Base-by-base conservation (phyloP, 768 basidiomycete species). In the Tylopilus rubrobrunneus region DNA sequence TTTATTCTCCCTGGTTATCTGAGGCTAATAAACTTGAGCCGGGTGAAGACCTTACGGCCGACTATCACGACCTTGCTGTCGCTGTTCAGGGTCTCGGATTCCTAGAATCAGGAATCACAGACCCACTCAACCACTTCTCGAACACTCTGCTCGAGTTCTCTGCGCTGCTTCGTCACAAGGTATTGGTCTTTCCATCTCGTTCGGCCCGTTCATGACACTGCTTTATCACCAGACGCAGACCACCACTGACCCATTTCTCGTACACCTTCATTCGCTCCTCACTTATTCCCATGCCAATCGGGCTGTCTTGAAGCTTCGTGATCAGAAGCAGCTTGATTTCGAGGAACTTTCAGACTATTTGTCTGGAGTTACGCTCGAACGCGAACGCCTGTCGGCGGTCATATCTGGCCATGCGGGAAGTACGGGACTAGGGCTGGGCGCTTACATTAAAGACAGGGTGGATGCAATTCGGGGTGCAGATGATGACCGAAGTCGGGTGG, bases 241-340 rank as follows among this genome's bases (percentile, higher is more conserved):
- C n/a, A 88, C 89, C 0, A 89, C 87, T 4, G 95, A 97, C 65
- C 94, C 95, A 5, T 88, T 97, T 71, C 83, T 98, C 37, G 73
- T 86, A 28, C 92, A 96, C 65, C 76, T 98, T 1, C 93, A 97
- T 65, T 92, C 94, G 2, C 78, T 98, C 7, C 76, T 94, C n/a
- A 81, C 85, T n/a, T 98, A 98, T 71, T 92, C 93, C 2, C 86
- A 92, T 66, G 86, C 91, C 29, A 96, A 98, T 61, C 86, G 92
- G 48, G 84, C 88, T n/a, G 92, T 98, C 21, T 80, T 99, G 59
- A 96, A 92, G 71, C 79, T 97, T 29, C 85, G 97, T 43, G 97
- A 98, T 68, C 97, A 98, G 73, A 99, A 98, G 70, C 97, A 99
- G 69, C 83, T 98, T 51, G 97, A 99, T 67, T 96, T 98, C 58